Conservation (phyloP, 257 asterid species). For the Salvia rosmarinus region DNA sequence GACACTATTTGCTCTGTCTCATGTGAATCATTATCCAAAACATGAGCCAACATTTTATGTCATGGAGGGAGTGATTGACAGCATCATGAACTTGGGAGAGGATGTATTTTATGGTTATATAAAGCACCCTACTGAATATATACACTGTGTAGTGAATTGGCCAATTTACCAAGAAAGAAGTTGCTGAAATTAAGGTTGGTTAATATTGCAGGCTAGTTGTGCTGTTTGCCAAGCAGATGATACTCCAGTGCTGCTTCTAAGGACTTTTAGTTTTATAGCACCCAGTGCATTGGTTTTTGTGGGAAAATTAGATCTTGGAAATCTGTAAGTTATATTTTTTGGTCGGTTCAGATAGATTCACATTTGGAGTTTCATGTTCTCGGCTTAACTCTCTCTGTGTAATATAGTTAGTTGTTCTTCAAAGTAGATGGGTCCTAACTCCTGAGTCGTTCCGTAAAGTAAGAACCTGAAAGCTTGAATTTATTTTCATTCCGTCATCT, state of each 20-base stretch:
- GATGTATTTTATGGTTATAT: neutral
- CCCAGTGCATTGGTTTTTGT: slow-evolving; percentile 88
- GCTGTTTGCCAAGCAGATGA: slow-evolving; percentile 96
- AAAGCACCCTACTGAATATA: neutral
- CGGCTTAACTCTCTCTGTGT: slow-evolving; percentile 23
- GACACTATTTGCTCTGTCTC: neutral
- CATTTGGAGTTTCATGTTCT: slow-evolving; percentile 19
- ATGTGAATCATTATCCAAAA: neutral
- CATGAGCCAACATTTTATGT: neutral
- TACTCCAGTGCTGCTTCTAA: slow-evolving; percentile 73
- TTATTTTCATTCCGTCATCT: slow-evolving; percentile 19
- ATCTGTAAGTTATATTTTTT: slow-evolving; percentile 65
- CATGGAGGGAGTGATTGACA: slow-evolving; percentile 11
- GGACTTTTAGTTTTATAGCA: slow-evolving; percentile 70
- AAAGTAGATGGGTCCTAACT: slow-evolving; percentile 93
- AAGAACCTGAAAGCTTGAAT: slow-evolving; percentile 38
- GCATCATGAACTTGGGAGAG: slow-evolving; percentile 10
- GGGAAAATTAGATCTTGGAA: slow-evolving; percentile 98
- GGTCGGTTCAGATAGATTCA: slow-evolving; percentile 24
- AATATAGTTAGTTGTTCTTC: slow-evolving; percentile 86
- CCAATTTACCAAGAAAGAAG: slow-evolving; percentile 10
- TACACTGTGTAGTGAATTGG: neutral
- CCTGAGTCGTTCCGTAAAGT: slow-evolving; percentile 90
- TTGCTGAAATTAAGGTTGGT: too few species aligned
- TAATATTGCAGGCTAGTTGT: slow-evolving; percentile 70